Evolutionary conservation across 208 protist species (phyloP).

Genomic region (Giardia muris): DNA sequence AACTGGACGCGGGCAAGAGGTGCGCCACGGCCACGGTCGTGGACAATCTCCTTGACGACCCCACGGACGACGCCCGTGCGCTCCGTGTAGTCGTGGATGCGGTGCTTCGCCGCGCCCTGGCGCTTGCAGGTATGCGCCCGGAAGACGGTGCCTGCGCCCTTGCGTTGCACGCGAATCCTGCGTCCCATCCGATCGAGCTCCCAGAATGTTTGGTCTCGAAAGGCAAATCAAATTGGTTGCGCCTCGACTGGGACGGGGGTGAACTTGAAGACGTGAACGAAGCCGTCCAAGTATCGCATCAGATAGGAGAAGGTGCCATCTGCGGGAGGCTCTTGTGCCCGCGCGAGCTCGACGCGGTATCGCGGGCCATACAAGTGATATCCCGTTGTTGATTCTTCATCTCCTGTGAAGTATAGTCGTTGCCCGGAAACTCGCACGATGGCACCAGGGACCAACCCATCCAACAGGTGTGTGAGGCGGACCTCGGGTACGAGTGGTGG

Average conservation of each 20-base stretch:
- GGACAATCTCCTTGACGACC: constrained; percentile 80
- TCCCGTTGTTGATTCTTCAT: too few relatives aligned
- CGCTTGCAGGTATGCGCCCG: constrained; percentile 72
- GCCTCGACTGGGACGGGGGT: not conserved
- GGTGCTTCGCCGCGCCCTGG: constrained; percentile 74
- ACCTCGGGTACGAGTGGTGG: not conserved
- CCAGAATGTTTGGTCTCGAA: not conserved
- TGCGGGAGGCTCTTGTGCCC: too few relatives aligned
- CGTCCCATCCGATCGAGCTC: not conserved
- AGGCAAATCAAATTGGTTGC: not conserved
- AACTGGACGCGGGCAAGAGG: constrained; percentile 87
- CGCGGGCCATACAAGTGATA: too few relatives aligned
- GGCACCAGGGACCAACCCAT: too few relatives aligned
- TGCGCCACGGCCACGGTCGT: constrained; percentile 94
- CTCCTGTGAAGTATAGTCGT: too few relatives aligned
- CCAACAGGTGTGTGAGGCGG: too few relatives aligned
- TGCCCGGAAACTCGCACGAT: too few relatives aligned
- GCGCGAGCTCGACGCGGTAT: too few relatives aligned
- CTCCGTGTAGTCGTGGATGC: constrained; percentile 84
- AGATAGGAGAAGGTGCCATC: not conserved
- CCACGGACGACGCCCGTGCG: constrained; percentile 73
- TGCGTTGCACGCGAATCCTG: constrained; percentile 59
- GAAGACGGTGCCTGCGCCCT: constrained; percentile 68
- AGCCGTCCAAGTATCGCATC: not conserved
- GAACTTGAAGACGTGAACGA: not conserved